phyloP scores from a whole-genome alignment of 2,329 filamentous ascomycete genomes.

The Trematosphaeria pertusa region DNA sequence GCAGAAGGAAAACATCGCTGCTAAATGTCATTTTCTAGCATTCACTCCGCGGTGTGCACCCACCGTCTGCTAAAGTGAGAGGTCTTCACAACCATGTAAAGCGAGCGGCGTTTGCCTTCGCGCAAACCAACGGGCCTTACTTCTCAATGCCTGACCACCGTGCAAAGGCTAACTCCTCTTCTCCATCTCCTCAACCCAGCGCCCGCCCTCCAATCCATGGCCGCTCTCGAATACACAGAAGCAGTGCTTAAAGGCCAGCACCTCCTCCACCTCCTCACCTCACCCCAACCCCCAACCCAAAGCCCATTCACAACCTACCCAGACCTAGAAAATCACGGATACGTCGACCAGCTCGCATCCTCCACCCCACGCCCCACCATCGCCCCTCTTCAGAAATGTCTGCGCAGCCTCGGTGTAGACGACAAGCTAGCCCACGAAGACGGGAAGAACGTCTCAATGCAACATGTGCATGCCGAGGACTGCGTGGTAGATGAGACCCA shows the following conservation, averaged over 20 bases:
- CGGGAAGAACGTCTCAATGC: not conserved
- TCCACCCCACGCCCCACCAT: not conserved
- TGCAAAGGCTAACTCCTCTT: too few species aligned
- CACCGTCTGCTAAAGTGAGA: too few species aligned
- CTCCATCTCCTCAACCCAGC: too few species aligned
- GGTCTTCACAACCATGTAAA: too few species aligned
- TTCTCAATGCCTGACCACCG: too few species aligned
- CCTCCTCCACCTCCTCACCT: not conserved
- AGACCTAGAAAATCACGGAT: not conserved
- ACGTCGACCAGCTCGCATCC: not conserved
- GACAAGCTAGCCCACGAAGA: not conserved
- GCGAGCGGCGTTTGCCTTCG: too few species aligned
- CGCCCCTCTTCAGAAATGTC: slow-evolving; percentile 1
- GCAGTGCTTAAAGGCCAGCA: slow-evolving; percentile 2
- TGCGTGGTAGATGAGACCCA: not conserved
- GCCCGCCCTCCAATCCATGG: too few species aligned
- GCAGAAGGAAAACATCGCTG: too few species aligned
- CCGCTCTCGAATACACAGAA: not conserved
- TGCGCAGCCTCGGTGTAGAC: not conserved
- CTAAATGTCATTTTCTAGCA: too few species aligned
- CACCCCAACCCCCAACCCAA: not conserved
- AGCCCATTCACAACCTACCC: not conserved
- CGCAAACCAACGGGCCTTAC: too few species aligned
- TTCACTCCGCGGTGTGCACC: too few species aligned
- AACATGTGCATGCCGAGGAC: slow-evolving; percentile 1